These are phyloP conservation scores for Cladophialophora carrionii DNA, from an alignment of 2,329 filamentous ascomycete genomes.

Conservation along the genomic window DNA sequence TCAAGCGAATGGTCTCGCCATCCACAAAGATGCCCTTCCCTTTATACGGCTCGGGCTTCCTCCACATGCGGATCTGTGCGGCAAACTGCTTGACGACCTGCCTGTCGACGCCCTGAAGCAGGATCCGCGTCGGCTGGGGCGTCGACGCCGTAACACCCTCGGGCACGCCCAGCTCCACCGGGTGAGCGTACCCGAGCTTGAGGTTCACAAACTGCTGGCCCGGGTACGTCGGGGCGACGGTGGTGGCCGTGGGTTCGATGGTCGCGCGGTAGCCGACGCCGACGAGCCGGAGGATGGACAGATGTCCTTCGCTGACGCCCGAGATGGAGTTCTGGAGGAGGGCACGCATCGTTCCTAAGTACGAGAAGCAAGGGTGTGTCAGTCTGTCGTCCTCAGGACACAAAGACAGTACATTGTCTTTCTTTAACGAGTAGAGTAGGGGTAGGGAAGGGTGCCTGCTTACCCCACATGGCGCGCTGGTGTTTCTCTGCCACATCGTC, in stretches of 20 bases:
- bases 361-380: background rate
- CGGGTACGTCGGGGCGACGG: slow-evolving; percentile 64
- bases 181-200: slow-evolving; percentile 96
- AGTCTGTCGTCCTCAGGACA: too few species aligned
- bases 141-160: slow-evolving; percentile 80
- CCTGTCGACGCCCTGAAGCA: slow-evolving; percentile 85
- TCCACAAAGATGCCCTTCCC: slow-evolving; percentile 99
- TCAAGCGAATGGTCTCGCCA: slow-evolving; percentile 95
- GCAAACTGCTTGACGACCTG: slow-evolving; percentile 89
- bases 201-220: slow-evolving; percentile 88
- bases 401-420: background rate
- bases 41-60: slow-evolving; percentile 95
- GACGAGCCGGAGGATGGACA: slow-evolving; percentile 86
- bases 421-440: background rate
- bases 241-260: slow-evolving; percentile 75
- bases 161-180: slow-evolving; percentile 86
- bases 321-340: slow-evolving; percentile 89
- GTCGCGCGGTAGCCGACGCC: slow-evolving; percentile 94
- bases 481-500: slow-evolving; percentile 68
- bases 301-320: slow-evolving; percentile 95
- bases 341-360: slow-evolving; percentile 81
- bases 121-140: slow-evolving; percentile 85
- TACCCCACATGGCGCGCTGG: slow-evolving; percentile 97
- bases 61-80: slow-evolving; percentile 83
- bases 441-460: slow-evolving; percentile 33